Evolutionary conservation across 768 basidiomycete genomes (phyloP), one percentile per base, ranked within the genome.

Genomic region (Suillus clintonianus): DNA sequence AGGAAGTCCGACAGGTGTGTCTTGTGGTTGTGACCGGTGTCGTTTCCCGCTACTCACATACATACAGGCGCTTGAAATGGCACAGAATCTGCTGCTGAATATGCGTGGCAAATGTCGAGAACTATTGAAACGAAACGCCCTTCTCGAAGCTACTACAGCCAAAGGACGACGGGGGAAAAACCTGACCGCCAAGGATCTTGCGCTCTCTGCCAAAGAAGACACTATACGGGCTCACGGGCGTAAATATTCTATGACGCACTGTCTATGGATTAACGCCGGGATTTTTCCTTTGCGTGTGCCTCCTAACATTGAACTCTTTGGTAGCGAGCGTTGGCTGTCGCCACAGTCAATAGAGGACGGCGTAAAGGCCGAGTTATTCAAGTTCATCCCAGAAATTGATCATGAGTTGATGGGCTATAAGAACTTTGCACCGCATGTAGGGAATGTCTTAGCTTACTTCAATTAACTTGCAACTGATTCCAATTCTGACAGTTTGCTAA

Each of bases 341-440:
- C 45, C 45, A 47, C 45, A 47, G 30, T 22, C 61, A 13, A 65
- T 62, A 14, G 61, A 65, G 34, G 64, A 65, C 19, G 55, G 55
- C 6, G 4, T 62, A 4, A 62, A 57, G 51, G 42, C 61, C 4
- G 61, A 65, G 22, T 17, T 65, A 13, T 65, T 57, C 22, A n/a
- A 55, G 34, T 65, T 62, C 48, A 57, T 65, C 14, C 60, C 64
- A 3, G 14, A n/a, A 22, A 2, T 43, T 2, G 19, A 34, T 11
- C 54, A 36, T 36, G 30, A 37, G 34, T 22, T 62, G 34, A 64
- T 64, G 60, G 41, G 19, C 6, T 10, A 57, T 22, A 13, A 55
- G 15, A 45, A 11, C 43, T 64, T 64, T 37, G 37, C 54, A n/a
- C 15, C 32, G 3, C 27, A 36, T 24, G 64, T 64, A 61, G 0